Base-by-base conservation (phyloP, 192 early-diverging fungal species). In the Backusella luteola region DNA sequence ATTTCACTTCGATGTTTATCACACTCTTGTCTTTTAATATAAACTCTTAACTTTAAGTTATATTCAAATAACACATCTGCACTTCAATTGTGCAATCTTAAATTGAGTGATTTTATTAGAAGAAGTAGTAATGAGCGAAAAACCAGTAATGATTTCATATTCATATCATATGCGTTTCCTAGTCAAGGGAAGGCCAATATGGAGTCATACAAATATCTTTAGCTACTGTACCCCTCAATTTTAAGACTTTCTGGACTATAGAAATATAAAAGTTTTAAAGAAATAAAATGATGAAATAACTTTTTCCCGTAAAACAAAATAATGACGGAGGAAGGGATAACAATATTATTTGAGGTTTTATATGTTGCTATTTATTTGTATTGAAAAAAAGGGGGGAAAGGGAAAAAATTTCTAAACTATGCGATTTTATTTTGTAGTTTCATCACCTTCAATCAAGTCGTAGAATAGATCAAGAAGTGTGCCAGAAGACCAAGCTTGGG, bases 401-500 rank as follows among this genome's bases (percentile, higher is more conserved):
- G 21, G n/a, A 12, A 63, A 59, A 26, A 14, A 29, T 29, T 11
- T 63, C 56, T 63, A 63, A 12, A 63, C 12, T 26, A 63, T 29
- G 12, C 12, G 56, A 12, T 26, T 63, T 63, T 63, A 63, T 63
- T 63, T 63, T 12, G 19, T 63, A 29, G 19, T 3, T 63, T 63
- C 56, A 29, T 41, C 73, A 63, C 67, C 67, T 39, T 73, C 69
- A 39, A 79, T 79, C 17, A 79, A 39, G 21, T 88, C 89, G 46
- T 87, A 49, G 44, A 90, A 69, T n/a, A 93, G 76, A 84, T 94
- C 94, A 46, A 95, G 76, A 34, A 96, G 76, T 4, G 92, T 89
- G 0, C 89, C 90, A 1, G 89, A 82, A 36, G 94, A 95, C 98
- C 98, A 99, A 0, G 98, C 96, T 84, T 99, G 98, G 0, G 97